These are phyloP conservation scores for Boechera stricta DNA, from an alignment of 345 rosid species.

Conservation along the genomic window DNA sequence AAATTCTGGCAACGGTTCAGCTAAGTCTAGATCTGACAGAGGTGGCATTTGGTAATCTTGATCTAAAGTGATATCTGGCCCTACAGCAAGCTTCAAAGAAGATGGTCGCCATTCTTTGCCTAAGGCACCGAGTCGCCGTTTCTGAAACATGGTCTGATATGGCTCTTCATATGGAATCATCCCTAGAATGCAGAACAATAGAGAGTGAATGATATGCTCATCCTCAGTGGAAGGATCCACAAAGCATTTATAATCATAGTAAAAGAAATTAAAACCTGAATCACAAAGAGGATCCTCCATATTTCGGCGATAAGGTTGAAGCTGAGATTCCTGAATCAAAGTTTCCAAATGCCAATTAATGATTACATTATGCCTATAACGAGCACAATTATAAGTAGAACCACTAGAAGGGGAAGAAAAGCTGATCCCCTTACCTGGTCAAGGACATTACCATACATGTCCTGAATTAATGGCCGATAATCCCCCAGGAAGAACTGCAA, in stretches of 20 bases:
- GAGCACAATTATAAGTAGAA: slow-evolving; percentile 21
- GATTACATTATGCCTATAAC: slow-evolving; percentile 16
- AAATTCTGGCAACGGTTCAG: slow-evolving; percentile 87
- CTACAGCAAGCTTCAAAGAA: slow-evolving; percentile 73
- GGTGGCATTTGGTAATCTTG: slow-evolving; percentile 86
- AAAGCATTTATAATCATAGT: slow-evolving; percentile 22
- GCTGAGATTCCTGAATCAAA: slow-evolving; percentile 90
- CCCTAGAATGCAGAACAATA: slow-evolving; percentile 54
- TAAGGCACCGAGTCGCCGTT: slow-evolving; percentile 86
- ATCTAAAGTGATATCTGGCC: slow-evolving; percentile 88
- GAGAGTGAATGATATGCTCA: slow-evolving; percentile 29
- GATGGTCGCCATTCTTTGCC: slow-evolving; percentile 93
- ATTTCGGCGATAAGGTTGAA: slow-evolving; percentile 83
- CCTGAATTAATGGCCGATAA: slow-evolving; percentile 92
- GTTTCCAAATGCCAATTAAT: slow-evolving; percentile 37
- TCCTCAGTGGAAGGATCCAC: slow-evolving; percentile 25
- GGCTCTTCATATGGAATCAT: slow-evolving; percentile 97
- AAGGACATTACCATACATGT: slow-evolving; percentile 79
- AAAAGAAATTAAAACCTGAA: slow-evolving; percentile 65
- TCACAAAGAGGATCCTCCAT: slow-evolving; percentile 99
- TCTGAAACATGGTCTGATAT: slow-evolving; percentile 95
- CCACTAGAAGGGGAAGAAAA: slow-evolving; percentile 28
- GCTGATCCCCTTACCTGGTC: slow-evolving; percentile 72
- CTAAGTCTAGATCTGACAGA: slow-evolving; percentile 80
- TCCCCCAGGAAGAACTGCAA: slow-evolving; percentile 97